Conservation (phyloP, 179 eudicot genomes). For the Drosera spatulata region DNA sequence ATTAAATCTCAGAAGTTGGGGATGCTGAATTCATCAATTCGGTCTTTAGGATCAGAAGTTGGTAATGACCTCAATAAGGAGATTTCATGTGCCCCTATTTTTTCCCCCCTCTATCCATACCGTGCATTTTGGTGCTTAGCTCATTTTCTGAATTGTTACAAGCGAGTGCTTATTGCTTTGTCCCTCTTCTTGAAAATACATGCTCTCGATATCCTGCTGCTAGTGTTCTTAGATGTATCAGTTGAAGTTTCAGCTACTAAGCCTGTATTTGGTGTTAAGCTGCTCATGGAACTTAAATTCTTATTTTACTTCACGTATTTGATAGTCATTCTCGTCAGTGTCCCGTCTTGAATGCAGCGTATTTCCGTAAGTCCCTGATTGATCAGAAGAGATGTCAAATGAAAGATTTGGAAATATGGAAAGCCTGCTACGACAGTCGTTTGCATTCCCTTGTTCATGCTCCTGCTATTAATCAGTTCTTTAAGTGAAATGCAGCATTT, state of each 20-base stretch:
- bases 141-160: too few species aligned
- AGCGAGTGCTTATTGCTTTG: too few species aligned
- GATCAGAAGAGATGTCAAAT: slow-evolving; percentile 79
- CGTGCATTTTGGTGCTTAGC: too few species aligned
- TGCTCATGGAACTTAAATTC: not conserved
- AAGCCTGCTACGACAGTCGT: slow-evolving; percentile 91
- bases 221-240: not conserved
- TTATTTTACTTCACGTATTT: not conserved
- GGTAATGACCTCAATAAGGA: slow-evolving; percentile 60
- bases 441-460: slow-evolving; percentile 88
- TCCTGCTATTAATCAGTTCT: slow-evolving; percentile 93
- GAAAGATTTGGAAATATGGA: slow-evolving; percentile 79
- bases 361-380: slow-evolving; percentile 40
- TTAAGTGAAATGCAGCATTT: slow-evolving; percentile 99
- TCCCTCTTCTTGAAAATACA: too few species aligned
- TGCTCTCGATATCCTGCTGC: too few species aligned
- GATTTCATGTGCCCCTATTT: slow-evolving; percentile 5
- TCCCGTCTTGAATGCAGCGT: slow-evolving; percentile 86
- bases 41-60: slow-evolving; percentile 47
- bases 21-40: slow-evolving; percentile 31
- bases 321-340: slow-evolving; percentile 43
- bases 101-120: not conserved
- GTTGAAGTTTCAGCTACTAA: too few species aligned
- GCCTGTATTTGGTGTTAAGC: too few species aligned
- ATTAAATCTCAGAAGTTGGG: slow-evolving; percentile 68